These are phyloP conservation scores for Fusarium sp. DNA, from an alignment of 2,329 filamentous ascomycete species.

Conservation along the genomic window DNA sequence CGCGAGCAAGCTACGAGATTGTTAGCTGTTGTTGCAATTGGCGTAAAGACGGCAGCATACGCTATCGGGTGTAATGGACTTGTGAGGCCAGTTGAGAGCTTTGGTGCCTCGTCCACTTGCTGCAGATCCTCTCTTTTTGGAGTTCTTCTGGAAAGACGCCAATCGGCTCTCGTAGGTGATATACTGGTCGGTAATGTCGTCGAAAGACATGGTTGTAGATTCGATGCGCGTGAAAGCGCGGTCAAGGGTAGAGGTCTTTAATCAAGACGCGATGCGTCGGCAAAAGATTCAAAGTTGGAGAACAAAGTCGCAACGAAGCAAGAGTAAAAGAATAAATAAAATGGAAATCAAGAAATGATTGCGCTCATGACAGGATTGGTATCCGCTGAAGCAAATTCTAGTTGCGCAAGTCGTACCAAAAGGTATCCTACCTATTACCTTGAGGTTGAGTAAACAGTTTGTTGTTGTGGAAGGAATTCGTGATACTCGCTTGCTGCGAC, in stretches of 20 bases:
- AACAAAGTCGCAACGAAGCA: slow-evolving; percentile 19
- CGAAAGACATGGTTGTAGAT: slow-evolving; percentile 47
- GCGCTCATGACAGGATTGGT: slow-evolving; percentile 35
- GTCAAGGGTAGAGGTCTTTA: slow-evolving; percentile 19
- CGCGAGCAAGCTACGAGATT: slow-evolving; percentile 78
- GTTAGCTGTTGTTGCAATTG: slow-evolving; percentile 38
- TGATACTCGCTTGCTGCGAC: slow-evolving; percentile 17
- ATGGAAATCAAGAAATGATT: slow-evolving; percentile 24
- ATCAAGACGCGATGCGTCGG: slow-evolving; percentile 38
- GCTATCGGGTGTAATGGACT: slow-evolving; percentile 49
- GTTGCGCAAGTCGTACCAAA: slow-evolving; percentile 12
- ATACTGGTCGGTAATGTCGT: slow-evolving; percentile 58
- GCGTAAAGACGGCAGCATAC: slow-evolving; percentile 34
- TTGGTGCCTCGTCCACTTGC: slow-evolving; percentile 65
- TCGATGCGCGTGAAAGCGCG: slow-evolving; percentile 37
- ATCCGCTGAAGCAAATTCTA: slow-evolving; percentile 5
- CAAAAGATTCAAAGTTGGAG: slow-evolving; percentile 1
- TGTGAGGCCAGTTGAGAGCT: slow-evolving; percentile 80
- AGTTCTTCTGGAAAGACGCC: slow-evolving; percentile 77
- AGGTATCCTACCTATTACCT: not conserved
- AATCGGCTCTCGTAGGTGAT: slow-evolving; percentile 80
- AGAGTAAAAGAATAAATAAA: not conserved
- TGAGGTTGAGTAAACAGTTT: slow-evolving; percentile 1
- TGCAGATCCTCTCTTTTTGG: slow-evolving; percentile 77
- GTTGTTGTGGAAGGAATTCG: slow-evolving; percentile 37